phyloP scores from a whole-genome alignment of 139 green algal species.

The Raphidocelis subcapitata region DNA sequence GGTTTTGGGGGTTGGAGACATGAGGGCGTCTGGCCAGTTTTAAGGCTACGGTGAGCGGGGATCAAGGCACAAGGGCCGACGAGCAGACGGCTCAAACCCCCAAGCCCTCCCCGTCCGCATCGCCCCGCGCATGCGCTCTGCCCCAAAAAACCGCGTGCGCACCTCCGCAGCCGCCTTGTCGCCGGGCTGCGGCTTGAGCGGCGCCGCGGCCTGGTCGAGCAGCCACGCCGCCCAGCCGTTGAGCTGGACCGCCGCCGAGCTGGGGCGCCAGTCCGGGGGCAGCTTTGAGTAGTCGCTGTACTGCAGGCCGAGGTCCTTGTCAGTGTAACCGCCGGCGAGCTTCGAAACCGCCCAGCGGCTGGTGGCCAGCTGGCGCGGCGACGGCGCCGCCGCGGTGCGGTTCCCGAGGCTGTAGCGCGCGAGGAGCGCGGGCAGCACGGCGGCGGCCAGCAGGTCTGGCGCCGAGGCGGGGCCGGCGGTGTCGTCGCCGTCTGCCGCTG shows the following conservation, averaged over 20 bases:
- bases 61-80: no score
- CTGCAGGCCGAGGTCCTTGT: constrained; percentile 22
- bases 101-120: no score
- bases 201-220: background rate
- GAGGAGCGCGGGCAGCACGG: constrained; percentile 5
- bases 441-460: background rate
- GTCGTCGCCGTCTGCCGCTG: background rate
- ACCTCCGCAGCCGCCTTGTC: no score
- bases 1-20: no score
- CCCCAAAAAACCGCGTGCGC: no score
- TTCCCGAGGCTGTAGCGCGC: constrained; percentile 2
- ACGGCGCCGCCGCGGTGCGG: background rate
- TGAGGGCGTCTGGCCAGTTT: no score
- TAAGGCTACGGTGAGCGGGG: no score
- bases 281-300: background rate
- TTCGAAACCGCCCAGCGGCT: background rate
- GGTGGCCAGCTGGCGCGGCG: background rate
- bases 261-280: background rate
- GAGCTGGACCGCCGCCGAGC: constrained; percentile 30
- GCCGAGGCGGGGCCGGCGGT: no score
- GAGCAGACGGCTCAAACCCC: no score
- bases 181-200: no score
- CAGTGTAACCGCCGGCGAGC: constrained; percentile 3
- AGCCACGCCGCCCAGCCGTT: constrained; percentile 45
- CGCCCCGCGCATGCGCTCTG: no score